Evolutionary conservation across 140 eudicot species (phyloP).

Genomic region (Bidens hawaiensis): DNA sequence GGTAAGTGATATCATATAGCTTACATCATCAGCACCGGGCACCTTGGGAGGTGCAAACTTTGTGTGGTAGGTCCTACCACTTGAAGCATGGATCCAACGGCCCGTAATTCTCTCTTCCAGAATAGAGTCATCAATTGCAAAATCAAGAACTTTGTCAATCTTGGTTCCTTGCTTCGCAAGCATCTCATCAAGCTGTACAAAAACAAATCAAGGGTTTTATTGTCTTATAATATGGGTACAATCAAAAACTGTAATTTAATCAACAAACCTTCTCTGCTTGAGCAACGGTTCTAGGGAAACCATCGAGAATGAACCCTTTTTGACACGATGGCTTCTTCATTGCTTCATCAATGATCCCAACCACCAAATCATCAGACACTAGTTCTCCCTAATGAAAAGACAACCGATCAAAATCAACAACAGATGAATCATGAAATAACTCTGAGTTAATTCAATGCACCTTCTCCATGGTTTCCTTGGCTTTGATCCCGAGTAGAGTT

Average conservation of each 20-base stretch:
- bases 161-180: constrained; percentile 72
- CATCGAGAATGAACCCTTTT: constrained; percentile 94
- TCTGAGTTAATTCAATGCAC: constrained; percentile 23
- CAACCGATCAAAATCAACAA: constrained; percentile 14
- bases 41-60: constrained; percentile 95
- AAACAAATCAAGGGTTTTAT: constrained; percentile 5
- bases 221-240: not conserved
- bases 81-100: constrained; percentile 92
- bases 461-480: constrained; percentile 97
- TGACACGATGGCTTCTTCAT: constrained; percentile 92
- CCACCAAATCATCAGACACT: constrained; percentile 93
- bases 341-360: constrained; percentile 92
- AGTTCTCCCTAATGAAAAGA: constrained; percentile 59
- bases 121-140: constrained; percentile 61
- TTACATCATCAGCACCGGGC: constrained; percentile 88
- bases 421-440: constrained; percentile 7
- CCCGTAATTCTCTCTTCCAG: constrained; percentile 75
- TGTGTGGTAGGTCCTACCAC: constrained; percentile 95
- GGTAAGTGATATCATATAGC: constrained; percentile 19
- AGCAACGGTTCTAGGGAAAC: constrained; percentile 87
- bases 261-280: constrained; percentile 74
- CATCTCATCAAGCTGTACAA: constrained; percentile 91
- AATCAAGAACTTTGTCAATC: constrained; percentile 70
- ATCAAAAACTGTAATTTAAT: not conserved
- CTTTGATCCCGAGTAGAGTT: constrained; percentile 87